Percentiles rank a stretch among this genome's conserved stretches.
Evolutionary conservation across 2,329 filamentous ascomycete genomes (phyloP).

Genomic region (Akanthomyces lecanii): DNA sequence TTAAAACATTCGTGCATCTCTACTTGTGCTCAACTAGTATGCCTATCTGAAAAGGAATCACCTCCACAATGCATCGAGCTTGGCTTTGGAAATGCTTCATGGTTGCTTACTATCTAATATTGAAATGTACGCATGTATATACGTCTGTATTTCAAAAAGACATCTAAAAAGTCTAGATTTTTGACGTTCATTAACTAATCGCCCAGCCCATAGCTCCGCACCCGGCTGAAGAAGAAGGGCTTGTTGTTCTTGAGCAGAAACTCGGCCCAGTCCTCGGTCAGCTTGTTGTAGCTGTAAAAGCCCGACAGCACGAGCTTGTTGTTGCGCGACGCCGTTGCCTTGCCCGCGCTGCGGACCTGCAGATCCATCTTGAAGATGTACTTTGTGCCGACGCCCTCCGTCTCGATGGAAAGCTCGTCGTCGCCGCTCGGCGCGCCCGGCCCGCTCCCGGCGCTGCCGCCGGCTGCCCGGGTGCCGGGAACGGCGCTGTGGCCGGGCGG

Average conservation of each 20-base stretch:
- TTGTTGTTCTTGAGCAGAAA: slow-evolving; percentile 65
- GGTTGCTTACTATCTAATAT: too few species aligned
- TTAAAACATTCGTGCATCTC: too few species aligned
- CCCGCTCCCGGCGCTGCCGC: slow-evolving; percentile 55
- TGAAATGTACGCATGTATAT: not conserved
- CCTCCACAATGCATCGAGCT: not conserved
- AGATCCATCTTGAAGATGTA: slow-evolving; percentile 86
- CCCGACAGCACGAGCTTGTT: slow-evolving; percentile 86
- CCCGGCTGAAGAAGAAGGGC: slow-evolving; percentile 63
- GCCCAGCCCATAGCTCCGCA: slow-evolving; percentile 56
- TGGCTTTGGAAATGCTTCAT: not conserved
- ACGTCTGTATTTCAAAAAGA: not conserved
- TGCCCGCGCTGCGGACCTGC: slow-evolving; percentile 60
- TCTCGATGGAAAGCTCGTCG: slow-evolving; percentile 76
- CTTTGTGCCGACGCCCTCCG: slow-evolving; percentile 71
- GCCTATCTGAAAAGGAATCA: too few species aligned
- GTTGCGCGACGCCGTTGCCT: slow-evolving; percentile 58
- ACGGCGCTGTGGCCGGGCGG: slow-evolving; percentile 40
- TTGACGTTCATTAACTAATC: not conserved
- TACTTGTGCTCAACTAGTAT: too few species aligned
- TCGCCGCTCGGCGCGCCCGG: slow-evolving; percentile 45
- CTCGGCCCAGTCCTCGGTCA: slow-evolving; percentile 87
- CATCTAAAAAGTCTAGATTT: not conserved
- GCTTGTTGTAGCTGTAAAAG: slow-evolving; percentile 84
- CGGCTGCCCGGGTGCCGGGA: slow-evolving; percentile 50